These are phyloP conservation scores for Penicillium vulpinum DNA, from an alignment of 2,329 filamentous ascomycete species.

Conservation along the genomic window DNA sequence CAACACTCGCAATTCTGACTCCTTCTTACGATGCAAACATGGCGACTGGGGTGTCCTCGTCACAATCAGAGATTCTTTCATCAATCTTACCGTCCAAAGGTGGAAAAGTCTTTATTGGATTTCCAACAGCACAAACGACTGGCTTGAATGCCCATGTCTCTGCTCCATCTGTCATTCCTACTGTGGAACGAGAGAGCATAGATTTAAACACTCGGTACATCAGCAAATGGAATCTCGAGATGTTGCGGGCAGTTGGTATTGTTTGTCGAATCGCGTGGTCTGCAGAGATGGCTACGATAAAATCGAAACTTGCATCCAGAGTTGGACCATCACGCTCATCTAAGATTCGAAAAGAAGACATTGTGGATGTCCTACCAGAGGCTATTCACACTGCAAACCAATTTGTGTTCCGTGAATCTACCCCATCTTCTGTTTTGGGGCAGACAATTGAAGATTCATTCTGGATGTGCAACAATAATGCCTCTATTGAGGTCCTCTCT, in stretches of 20 bases:
- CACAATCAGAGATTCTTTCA: slow-evolving; percentile 71
- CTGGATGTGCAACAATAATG: slow-evolving; percentile 84
- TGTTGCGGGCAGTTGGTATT: slow-evolving; percentile 87
- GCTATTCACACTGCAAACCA: slow-evolving; percentile 82
- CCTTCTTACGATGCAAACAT: slow-evolving; percentile 83
- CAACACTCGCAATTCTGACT: slow-evolving; percentile 82
- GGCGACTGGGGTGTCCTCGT: slow-evolving; percentile 59
- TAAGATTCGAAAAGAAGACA: slow-evolving; percentile 62
- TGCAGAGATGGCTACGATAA: slow-evolving; percentile 80
- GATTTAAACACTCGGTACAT: slow-evolving; percentile 96
- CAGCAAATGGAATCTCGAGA: slow-evolving; percentile 90
- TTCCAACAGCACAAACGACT: slow-evolving; percentile 95
- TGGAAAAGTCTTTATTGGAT: slow-evolving; percentile 94
- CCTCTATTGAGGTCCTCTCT: slow-evolving; percentile 83
- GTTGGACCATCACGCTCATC: slow-evolving; percentile 32
- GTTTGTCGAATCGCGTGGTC: slow-evolving; percentile 84
- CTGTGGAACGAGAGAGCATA: slow-evolving; percentile 93
- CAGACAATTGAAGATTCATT: slow-evolving; percentile 92
- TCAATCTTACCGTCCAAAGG: slow-evolving; percentile 87
- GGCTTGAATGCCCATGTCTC: slow-evolving; percentile 92
- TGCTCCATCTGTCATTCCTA: slow-evolving; percentile 93
- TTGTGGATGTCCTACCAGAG: slow-evolving; percentile 70
- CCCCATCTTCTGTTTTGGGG: slow-evolving; percentile 79
- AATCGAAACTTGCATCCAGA: slow-evolving; percentile 55
- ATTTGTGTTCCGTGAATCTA: slow-evolving; percentile 86